Conservation (phyloP, 108 stramenopile genomes). For the Fragilariopsis cylindrus region DNA sequence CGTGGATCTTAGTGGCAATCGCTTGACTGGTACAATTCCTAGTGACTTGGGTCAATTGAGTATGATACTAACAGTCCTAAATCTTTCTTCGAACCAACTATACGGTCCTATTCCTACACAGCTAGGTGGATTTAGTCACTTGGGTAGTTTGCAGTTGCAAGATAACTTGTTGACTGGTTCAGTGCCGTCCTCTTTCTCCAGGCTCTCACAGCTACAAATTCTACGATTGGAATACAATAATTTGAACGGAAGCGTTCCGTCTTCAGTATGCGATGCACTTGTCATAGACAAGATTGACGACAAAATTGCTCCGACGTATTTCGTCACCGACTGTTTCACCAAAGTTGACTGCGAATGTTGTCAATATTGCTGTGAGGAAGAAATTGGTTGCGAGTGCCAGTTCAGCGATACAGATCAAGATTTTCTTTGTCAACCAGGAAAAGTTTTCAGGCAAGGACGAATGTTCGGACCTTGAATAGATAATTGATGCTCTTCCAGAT, state of each 20-base stretch:
- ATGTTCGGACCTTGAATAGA: too few species aligned
- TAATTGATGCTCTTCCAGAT: too few species aligned
- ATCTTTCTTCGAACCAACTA: constrained; percentile 43
- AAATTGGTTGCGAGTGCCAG: constrained; percentile 26
- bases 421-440: constrained; percentile 24
- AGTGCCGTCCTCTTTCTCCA: constrained; percentile 29
- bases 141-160: constrained; percentile 18
- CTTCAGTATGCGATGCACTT: constrained; percentile 16
- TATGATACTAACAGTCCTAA: constrained; percentile 6
- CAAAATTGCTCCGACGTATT: neutral
- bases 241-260: constrained; percentile 21
- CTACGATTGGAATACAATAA: constrained; percentile 31
- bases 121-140: constrained; percentile 26
- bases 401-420: constrained; percentile 17
- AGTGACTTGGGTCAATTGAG: constrained; percentile 19
- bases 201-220: constrained; percentile 4
- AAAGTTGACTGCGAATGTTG: constrained; percentile 37
- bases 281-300: constrained; percentile 12
- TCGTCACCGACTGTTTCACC: constrained; percentile 24
- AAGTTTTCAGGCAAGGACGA: neutral
- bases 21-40: constrained; percentile 19
- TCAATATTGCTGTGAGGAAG: constrained; percentile 35
- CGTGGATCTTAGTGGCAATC: constrained; percentile 10
- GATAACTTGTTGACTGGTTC: constrained; percentile 28
- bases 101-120: constrained; percentile 49